Evolutionary conservation across 805 yeast species (phyloP).

Genomic region (Deakozyma indianensis): DNA sequence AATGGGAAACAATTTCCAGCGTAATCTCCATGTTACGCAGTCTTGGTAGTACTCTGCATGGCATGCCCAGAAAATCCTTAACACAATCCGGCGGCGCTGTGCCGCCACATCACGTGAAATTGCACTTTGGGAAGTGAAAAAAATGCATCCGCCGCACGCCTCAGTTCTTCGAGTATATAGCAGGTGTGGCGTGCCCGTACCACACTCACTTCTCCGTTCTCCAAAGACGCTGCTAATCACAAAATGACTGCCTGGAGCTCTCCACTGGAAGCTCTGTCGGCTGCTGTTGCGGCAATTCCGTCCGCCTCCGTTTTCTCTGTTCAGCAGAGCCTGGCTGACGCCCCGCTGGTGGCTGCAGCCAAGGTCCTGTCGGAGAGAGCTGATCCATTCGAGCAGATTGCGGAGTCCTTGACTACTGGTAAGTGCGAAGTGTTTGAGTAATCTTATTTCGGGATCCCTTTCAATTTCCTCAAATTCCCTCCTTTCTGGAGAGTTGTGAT

Average conservation of each 20-base stretch:
- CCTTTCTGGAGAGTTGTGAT: too few species aligned
- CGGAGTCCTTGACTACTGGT: constrained; percentile 4
- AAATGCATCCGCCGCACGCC: background rate
- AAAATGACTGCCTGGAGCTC: background rate
- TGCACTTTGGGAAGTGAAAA: background rate
- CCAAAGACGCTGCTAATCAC: background rate
- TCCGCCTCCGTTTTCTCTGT: background rate
- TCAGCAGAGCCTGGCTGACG: background rate
- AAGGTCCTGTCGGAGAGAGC: background rate
- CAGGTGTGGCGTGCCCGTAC: background rate
- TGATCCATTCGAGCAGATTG: constrained; percentile 1
- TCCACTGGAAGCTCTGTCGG: background rate
- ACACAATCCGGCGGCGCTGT: too few species aligned
- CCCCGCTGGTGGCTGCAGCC: background rate
- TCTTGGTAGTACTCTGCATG: too few species aligned
- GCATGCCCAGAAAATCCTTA: too few species aligned
- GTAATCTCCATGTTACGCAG: too few species aligned
- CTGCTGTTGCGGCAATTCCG: background rate
- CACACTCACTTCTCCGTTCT: background rate
- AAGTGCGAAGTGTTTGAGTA: background rate
- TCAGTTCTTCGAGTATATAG: background rate
- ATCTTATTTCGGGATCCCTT: too few species aligned
- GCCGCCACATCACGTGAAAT: constrained; percentile 2
- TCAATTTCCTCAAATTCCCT: too few species aligned
- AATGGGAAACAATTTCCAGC: too few species aligned